Conservation (phyloP, 2,329 filamentous ascomycete species). For the Lecanosticta acicola region DNA sequence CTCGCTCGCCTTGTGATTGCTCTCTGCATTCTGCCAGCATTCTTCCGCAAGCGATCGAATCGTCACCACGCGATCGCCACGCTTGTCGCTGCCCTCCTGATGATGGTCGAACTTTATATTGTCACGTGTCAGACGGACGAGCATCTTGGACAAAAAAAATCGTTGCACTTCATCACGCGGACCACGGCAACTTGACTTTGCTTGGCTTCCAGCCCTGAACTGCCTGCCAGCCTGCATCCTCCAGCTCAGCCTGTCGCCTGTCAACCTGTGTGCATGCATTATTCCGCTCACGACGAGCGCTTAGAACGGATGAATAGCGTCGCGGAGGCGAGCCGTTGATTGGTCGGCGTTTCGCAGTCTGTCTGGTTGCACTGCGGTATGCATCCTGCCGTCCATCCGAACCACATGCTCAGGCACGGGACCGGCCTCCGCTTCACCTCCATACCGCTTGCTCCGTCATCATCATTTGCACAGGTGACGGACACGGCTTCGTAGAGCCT, state of each 20-base stretch:
- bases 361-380: constrained; percentile 1
- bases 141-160: background rate
- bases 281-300: too few species aligned
- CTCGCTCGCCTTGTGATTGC: too few species aligned
- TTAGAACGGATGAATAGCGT: background rate
- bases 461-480: too few species aligned
- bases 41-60: background rate
- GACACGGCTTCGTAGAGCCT: too few species aligned
- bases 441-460: too few species aligned
- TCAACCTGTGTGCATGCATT: too few species aligned
- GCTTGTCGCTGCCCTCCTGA: too few species aligned
- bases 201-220: background rate
- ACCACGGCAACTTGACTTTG: background rate
- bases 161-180: background rate
- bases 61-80: background rate
- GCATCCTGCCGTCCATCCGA: constrained; percentile 7
- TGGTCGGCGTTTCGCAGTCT: background rate
- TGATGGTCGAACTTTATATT: too few species aligned
- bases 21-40: background rate
- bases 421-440: background rate
- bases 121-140: background rate
- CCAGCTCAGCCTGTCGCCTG: too few species aligned
- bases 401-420: background rate
- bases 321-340: background rate
- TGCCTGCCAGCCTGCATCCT: too few species aligned